Evolutionary conservation across 139 green algal genomes (phyloP), one percentile per base, ranked within the genome.

Genomic region (Chlorella sp.): DNA sequence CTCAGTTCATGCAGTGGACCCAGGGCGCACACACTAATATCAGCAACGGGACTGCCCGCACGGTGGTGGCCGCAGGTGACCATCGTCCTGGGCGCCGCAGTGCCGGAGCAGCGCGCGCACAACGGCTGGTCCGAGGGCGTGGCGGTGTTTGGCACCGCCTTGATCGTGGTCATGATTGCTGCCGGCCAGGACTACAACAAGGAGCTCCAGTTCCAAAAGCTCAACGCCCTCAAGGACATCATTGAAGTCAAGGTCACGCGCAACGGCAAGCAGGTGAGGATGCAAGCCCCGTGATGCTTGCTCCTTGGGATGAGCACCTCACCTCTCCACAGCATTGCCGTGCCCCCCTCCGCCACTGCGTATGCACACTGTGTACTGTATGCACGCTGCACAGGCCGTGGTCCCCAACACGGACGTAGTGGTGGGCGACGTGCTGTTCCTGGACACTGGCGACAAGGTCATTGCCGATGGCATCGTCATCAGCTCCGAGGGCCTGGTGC

Each of bases 141-240:
- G 14, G 94, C 91, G 1, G 97, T 98, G 77, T 92, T 89, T 84
- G 88, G 95, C 51, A 92, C 92, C 4, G 86, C 97, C 1, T n/a
- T 95, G 0, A 77, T 97, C 5, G 94, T 98, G 30, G 88, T 87
- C 6, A 62, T 89, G 32, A 91, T 98, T 1, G 92, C 86, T n/a
- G 90, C 94, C 24, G 79, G 85, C 2, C 98, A 98, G 64, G 93
- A 99, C 78, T 99, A 96, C 75, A 83, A 94, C 64, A 97, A 99
- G 77, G 93, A 98, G 68, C 67, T 85, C 49, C 93, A 98, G 81
- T 99, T 99, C 77, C 78, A 89, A 0, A 96, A 96, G 69, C 82
- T 99, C 0, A 97, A 99, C 71, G 83, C 77, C 0, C 81, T 93
- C 71, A 97, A 96, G 70, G 91, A 97, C 49, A 69, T 87, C 23